Evolutionary conservation across 73 alveolate genomes (phyloP).

Genomic region (Symbiodinium natans): DNA sequence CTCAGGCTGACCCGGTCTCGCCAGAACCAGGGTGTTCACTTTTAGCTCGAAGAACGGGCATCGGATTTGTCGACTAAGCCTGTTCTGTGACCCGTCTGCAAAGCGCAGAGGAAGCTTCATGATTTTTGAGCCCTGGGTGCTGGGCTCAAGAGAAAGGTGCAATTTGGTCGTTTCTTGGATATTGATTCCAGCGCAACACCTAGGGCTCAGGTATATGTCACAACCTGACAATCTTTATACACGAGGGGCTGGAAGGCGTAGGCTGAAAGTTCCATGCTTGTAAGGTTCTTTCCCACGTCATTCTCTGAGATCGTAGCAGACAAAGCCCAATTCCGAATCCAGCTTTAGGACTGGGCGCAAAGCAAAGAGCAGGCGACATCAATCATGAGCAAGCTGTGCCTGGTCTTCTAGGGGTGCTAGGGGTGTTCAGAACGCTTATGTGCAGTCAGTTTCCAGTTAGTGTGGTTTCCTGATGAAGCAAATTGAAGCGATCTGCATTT

Average conservation of each 20-base stretch:
- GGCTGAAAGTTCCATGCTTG: no score
- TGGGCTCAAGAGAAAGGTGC: neutral
- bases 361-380: no score
- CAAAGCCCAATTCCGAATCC: no score
- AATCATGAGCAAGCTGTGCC: no score
- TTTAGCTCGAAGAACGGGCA: constrained; percentile 3
- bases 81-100: neutral
- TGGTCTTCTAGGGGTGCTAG: no score
- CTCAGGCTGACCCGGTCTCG: neutral
- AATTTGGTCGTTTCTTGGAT: neutral
- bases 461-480: no score
- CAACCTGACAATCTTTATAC: neutral
- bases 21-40: neutral
- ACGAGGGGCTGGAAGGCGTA: constrained; percentile 9
- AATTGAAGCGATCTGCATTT: no score
- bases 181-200: neutral
- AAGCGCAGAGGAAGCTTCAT: neutral
- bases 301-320: no score
- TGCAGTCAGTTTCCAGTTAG: no score
- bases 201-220: neutral
- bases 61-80: constrained; percentile 17
- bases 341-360: no score
- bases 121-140: neutral
- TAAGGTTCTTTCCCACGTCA: no score
- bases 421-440: no score